These are phyloP conservation scores for Plasmodium malariae DNA, from an alignment of 169 alveolate genomes.

Conservation along the genomic window DNA sequence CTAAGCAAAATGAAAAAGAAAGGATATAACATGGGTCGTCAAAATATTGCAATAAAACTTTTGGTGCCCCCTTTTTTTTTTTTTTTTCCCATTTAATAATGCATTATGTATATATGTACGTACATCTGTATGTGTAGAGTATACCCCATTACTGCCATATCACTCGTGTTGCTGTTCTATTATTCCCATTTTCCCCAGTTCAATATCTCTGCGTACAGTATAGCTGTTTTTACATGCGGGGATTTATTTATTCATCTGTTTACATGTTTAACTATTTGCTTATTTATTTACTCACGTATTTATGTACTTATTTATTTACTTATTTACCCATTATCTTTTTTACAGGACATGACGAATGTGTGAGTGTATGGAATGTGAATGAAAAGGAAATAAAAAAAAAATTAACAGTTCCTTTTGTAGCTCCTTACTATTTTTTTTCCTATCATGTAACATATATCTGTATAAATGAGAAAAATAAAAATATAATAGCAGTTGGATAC, in stretches of 20 bases:
- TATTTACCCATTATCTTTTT: not conserved
- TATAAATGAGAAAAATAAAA: conserved; percentile 74
- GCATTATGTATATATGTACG: conserved; percentile 66
- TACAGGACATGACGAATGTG: conserved; percentile 79
- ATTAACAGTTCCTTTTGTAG: conserved; percentile 78
- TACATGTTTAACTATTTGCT: too few relatives aligned
- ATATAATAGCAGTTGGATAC: conserved; percentile 87
- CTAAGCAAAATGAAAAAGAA: not conserved
- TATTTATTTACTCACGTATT: too few relatives aligned
- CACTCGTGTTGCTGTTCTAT: too few relatives aligned
- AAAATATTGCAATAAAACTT: too few relatives aligned
- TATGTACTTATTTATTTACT: not conserved
- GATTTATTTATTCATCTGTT: too few relatives aligned
- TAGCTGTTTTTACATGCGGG: too few relatives aligned
- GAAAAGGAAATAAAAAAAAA: conserved; percentile 67
- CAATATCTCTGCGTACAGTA: too few relatives aligned
- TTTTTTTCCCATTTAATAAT: conserved; percentile 74
- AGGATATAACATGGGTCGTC: too few relatives aligned
- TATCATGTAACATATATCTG: conserved; percentile 81
- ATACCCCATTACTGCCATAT: too few relatives aligned
- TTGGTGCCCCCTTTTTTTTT: not conserved
- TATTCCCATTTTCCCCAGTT: too few relatives aligned
- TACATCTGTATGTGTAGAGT: not conserved
- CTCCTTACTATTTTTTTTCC: conserved; percentile 79
- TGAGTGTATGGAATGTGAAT: conserved; percentile 49